phyloP scores from a whole-genome alignment of 495 filamentous ascomycete species.

The Xylaria longipes region DNA sequence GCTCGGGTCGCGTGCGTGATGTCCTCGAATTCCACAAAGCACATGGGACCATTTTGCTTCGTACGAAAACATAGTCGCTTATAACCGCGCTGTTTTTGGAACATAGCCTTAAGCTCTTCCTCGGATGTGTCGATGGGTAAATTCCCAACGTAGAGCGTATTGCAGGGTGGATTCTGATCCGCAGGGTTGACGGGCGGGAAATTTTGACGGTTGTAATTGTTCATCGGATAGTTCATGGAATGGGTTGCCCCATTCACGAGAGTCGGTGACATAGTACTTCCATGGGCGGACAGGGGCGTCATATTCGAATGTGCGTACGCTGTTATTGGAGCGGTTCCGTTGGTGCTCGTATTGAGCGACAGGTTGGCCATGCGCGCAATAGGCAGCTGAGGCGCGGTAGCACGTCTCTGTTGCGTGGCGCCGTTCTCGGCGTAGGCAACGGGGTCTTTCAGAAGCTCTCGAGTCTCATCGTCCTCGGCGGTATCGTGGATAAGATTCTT shows the following conservation, averaged over 20 bases:
- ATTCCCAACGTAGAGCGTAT: conserved; percentile 97
- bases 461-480: conserved; percentile 81
- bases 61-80: conserved; percentile 97
- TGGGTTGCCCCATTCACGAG: conserved; percentile 53
- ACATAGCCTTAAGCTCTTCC: conserved; percentile 94
- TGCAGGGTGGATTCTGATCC: conserved; percentile 97
- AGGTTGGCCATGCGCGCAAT: conserved; percentile 73
- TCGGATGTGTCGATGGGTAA: conserved; percentile 93
- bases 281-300: conserved; percentile 54
- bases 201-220: conserved; percentile 65
- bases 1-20: conserved; percentile 92
- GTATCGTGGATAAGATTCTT: conserved; percentile 86
- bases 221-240: conserved; percentile 60
- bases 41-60: conserved; percentile 98
- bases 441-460: conserved; percentile 81
- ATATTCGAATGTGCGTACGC: conserved; percentile 56
- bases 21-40: conserved; percentile 98
- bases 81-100: conserved; percentile 93
- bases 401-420: conserved; percentile 64
- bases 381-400: conserved; percentile 77
- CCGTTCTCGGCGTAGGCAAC: conserved; percentile 85
- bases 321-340: conserved; percentile 56
- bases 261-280: conserved; percentile 66
- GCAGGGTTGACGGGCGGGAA: conserved; percentile 92
- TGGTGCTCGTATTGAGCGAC: conserved; percentile 64